These are phyloP conservation scores for Fusarium pseudoanthophilum DNA, from an alignment of 2,329 filamentous ascomycete species.

Conservation along the genomic window DNA sequence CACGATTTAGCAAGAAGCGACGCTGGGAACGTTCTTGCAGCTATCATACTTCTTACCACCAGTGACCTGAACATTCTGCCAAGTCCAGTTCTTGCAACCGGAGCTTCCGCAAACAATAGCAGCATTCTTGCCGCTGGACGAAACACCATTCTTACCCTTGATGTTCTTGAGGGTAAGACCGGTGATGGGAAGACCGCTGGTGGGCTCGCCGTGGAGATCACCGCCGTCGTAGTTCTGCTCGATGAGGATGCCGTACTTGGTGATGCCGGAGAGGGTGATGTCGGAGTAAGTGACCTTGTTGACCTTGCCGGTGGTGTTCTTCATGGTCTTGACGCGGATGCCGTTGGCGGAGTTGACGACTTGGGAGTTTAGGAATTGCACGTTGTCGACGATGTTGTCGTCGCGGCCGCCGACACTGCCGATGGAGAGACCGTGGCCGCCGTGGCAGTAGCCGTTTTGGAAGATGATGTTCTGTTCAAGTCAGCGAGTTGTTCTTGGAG, in stretches of 20 bases:
- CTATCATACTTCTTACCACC: constrained; percentile 57
- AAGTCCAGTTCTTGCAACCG: constrained; percentile 61
- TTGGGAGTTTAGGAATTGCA: constrained; percentile 60
- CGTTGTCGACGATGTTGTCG: constrained; percentile 63
- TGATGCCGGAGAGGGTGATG: constrained; percentile 55
- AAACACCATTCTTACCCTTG: constrained; percentile 53
- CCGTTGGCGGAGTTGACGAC: constrained; percentile 64
- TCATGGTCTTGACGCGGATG: constrained; percentile 60
- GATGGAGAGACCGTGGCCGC: constrained; percentile 57
- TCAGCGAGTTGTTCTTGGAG: accelerated
- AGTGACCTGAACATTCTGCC: constrained; percentile 59
- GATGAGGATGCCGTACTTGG: constrained; percentile 50
- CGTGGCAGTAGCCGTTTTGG: constrained; percentile 55
- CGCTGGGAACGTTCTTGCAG: constrained; percentile 47
- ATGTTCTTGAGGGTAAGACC: constrained; percentile 56
- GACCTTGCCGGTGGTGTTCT: constrained; percentile 56
- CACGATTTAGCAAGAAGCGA: constrained; percentile 25
- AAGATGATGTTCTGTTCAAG: constrained; percentile 55
- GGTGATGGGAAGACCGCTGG: constrained; percentile 61
- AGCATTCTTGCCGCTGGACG: constrained; percentile 52
- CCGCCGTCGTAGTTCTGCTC: constrained; percentile 61
- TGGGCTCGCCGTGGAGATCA: constrained; percentile 55
- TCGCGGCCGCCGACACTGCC: constrained; percentile 58
- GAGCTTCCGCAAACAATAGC: constrained; percentile 64
- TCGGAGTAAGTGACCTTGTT: constrained; percentile 55